Conservation (phyloP, 1,284 basidiomycete species). For the Trichosporon sp. region DNA sequence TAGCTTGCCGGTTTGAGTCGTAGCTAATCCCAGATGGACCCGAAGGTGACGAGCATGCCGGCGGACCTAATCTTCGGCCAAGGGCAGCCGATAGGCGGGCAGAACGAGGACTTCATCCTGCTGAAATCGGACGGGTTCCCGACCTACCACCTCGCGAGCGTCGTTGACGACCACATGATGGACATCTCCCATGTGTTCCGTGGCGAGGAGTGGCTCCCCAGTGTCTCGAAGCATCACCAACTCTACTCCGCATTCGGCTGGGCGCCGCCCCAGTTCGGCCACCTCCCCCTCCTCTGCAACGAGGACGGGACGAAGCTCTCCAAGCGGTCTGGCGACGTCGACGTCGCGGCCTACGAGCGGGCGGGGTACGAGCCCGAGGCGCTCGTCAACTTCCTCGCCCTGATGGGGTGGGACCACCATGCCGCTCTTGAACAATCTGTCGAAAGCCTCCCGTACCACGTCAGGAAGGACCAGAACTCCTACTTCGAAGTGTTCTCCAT, state of each 20-base stretch:
- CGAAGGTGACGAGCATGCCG: constrained; percentile 33
- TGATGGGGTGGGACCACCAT: constrained; percentile 85
- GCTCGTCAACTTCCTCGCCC: constrained; percentile 86
- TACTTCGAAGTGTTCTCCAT: constrained; percentile 51
- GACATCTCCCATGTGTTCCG: constrained; percentile 91
- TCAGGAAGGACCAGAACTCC: constrained; percentile 44
- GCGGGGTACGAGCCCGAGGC: constrained; percentile 87
- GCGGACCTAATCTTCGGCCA: constrained; percentile 44
- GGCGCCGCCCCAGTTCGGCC: constrained; percentile 77
- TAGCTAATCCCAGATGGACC: constrained; percentile 30
- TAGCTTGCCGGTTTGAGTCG: constrained; percentile 44
- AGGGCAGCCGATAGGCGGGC: constrained; percentile 35
- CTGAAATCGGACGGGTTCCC: constrained; percentile 91
- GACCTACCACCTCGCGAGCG: constrained; percentile 94
- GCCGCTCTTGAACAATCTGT: constrained; percentile 32
- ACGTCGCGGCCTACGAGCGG: constrained; percentile 74
- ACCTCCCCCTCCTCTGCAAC: constrained; percentile 88
- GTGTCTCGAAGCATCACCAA: constrained; percentile 88
- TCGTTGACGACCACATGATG: constrained; percentile 96
- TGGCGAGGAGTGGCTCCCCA: constrained; percentile 98
- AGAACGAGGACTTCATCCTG: constrained; percentile 80
- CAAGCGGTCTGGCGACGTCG: constrained; percentile 87
- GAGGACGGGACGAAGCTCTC: constrained; percentile 91
- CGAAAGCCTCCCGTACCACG: constrained; percentile 46
- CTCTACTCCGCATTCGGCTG: constrained; percentile 79